Evolutionary conservation across 2,329 filamentous ascomycete genomes (phyloP).

Genomic region (Ceratocystiopsis sp.): DNA sequence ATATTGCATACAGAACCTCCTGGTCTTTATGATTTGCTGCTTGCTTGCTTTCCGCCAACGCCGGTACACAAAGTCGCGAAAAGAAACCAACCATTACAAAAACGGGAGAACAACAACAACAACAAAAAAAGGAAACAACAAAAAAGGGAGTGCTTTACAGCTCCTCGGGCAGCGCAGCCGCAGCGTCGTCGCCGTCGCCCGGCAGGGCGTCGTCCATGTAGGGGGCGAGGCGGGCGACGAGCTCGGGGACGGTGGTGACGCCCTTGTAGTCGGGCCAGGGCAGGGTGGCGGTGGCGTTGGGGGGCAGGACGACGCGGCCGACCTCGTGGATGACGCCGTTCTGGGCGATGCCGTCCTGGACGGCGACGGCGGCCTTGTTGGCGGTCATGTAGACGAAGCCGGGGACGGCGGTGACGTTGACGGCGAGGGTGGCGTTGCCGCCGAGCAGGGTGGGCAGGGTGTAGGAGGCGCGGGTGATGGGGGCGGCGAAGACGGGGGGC

Average conservation of each 20-base stretch:
- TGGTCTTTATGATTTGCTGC: too few species aligned
- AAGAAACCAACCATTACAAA: too few species aligned
- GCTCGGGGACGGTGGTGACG: slow-evolving; percentile 4
- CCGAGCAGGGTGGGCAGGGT: slow-evolving; percentile 56
- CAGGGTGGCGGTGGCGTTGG: slow-evolving; percentile 28
- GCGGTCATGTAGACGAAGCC: slow-evolving; percentile 61
- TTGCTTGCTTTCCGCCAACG: too few species aligned
- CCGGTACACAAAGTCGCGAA: too few species aligned
- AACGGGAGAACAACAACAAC: too few species aligned
- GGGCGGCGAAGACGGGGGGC: slow-evolving; percentile 12
- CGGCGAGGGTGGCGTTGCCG: slow-evolving; percentile 44
- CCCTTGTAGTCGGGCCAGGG: slow-evolving; percentile 1
- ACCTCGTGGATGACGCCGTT: slow-evolving; percentile 77
- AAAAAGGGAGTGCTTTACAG: background rate
- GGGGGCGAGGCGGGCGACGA: slow-evolving; percentile 4
- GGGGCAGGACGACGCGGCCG: slow-evolving; percentile 57
- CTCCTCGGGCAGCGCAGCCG: background rate
- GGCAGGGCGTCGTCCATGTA: slow-evolving; percentile 5
- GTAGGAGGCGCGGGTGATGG: slow-evolving; percentile 33
- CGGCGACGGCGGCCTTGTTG: slow-evolving; percentile 45
- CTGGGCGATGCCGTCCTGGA: slow-evolving; percentile 53
- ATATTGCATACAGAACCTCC: too few species aligned
- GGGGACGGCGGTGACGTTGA: slow-evolving; percentile 55
- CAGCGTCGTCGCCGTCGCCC: background rate
- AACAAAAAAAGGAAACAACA: too few species aligned